A percentile compares a stretch with the other conserved stretches of the same genome.
These are phyloP conservation scores for Iris macrosiphon DNA, from an alignment of 106 monocot genomes.

Conservation along the genomic window DNA sequence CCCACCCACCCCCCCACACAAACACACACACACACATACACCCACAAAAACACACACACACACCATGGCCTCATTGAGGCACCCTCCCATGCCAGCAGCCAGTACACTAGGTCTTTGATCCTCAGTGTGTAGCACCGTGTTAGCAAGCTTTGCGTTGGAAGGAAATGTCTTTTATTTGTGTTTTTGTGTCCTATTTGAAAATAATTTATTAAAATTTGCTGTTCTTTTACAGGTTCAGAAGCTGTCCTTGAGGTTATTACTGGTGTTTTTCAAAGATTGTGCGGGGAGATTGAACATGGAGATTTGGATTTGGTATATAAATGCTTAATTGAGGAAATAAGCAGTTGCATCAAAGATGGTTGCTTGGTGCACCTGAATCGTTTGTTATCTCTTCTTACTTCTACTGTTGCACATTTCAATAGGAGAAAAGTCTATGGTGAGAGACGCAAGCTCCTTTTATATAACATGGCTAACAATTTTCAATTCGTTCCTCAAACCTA, in stretches of 20 bases:
- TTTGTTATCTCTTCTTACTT: slow-evolving; percentile 54
- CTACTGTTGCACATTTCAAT: slow-evolving; percentile 24
- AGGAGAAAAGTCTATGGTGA: slow-evolving; percentile 38
- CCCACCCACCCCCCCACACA: too few species aligned
- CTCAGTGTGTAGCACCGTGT: too few species aligned
- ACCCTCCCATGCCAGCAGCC: too few species aligned
- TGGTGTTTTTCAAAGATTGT: slow-evolving; percentile 49
- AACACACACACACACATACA: too few species aligned
- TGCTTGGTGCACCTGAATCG: slow-evolving; percentile 27
- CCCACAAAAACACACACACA: too few species aligned
- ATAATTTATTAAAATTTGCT: too few species aligned
- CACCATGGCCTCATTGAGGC: too few species aligned
- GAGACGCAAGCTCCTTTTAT: slow-evolving; percentile 6
- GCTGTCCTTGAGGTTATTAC: slow-evolving; percentile 41
- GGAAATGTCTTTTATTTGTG: too few species aligned
- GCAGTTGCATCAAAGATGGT: slow-evolving; percentile 18
- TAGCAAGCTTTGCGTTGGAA: too few species aligned
- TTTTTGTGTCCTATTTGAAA: too few species aligned
- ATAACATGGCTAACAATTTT: background rate
- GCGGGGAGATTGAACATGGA: slow-evolving; percentile 30
- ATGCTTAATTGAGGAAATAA: slow-evolving; percentile 43
- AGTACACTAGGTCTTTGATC: too few species aligned
- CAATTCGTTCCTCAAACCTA: background rate
- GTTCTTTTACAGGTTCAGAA: slow-evolving; percentile 32
- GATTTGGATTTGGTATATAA: slow-evolving; percentile 48